phyloP scores from a whole-genome alignment of 2,329 filamentous ascomycete species.

The Beauveria sp. region DNA sequence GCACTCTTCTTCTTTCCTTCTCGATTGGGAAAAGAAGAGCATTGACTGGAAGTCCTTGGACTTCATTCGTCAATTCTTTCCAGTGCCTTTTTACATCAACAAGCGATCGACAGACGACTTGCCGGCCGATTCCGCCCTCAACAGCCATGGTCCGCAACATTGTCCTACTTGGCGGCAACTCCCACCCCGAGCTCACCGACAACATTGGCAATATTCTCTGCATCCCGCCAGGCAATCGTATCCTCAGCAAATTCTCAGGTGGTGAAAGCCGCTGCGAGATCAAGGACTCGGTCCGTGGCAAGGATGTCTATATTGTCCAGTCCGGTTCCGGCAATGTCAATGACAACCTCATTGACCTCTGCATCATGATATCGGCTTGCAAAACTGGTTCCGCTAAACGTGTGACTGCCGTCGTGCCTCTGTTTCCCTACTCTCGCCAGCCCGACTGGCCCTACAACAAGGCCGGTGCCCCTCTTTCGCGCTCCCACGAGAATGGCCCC shows the following conservation, averaged over 20 bases:
- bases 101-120: background rate
- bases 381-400: constrained; percentile 86
- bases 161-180: constrained; percentile 86
- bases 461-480: constrained; percentile 77
- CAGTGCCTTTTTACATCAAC: background rate
- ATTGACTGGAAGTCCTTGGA: background rate
- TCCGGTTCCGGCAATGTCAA: constrained; percentile 89
- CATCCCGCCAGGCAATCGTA: constrained; percentile 74
- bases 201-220: constrained; percentile 83
- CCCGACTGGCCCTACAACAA: constrained; percentile 98
- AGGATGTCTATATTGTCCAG: constrained; percentile 98
- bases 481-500: constrained; percentile 31
- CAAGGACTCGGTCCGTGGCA: constrained; percentile 89
- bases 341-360: constrained; percentile 90
- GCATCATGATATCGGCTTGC: constrained; percentile 98
- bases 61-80: background rate
- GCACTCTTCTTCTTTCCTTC: constrained; percentile 1
- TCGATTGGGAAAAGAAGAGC: background rate
- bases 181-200: constrained; percentile 80
- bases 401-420: constrained; percentile 86
- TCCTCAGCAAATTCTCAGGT: constrained; percentile 86
- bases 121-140: constrained; percentile 13
- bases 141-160: constrained; percentile 83
- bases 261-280: constrained; percentile 95
- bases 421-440: constrained; percentile 96